phyloP scores from a whole-genome alignment of 495 filamentous ascomycete species.

The Jackrogersella multiformis region DNA sequence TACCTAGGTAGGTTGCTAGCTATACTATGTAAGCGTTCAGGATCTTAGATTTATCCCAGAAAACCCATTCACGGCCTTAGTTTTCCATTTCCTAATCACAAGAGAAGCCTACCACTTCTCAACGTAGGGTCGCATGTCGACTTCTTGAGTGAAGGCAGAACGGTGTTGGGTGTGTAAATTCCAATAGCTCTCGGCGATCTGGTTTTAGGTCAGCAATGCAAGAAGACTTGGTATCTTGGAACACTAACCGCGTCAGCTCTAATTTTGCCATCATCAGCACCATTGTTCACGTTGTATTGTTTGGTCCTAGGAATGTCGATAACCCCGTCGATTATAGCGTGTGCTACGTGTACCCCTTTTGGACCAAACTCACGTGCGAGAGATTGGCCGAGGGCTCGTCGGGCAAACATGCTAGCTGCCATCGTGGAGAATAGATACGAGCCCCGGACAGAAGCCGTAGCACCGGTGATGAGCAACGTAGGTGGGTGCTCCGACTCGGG shows the following conservation, averaged over 20 bases:
- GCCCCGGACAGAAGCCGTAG: conserved; percentile 81
- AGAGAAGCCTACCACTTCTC: conserved; percentile 69
- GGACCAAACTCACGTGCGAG: conserved; percentile 90
- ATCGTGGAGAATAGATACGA: conserved; percentile 76
- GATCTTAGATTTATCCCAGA: background rate
- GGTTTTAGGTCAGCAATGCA: conserved; percentile 16
- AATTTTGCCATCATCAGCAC: conserved; percentile 75
- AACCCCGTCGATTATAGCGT: conserved; percentile 86
- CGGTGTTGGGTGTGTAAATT: conserved; percentile 84
- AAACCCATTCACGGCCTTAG: background rate
- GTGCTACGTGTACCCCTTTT: conserved; percentile 86
- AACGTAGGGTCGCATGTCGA: conserved; percentile 81
- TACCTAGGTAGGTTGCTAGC: no score
- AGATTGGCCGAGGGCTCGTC: conserved; percentile 78
- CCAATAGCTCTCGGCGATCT: conserved; percentile 95
- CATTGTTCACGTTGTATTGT: conserved; percentile 64
- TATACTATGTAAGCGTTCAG: background rate
- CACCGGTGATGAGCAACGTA: conserved; percentile 86
- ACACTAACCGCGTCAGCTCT: conserved; percentile 79
- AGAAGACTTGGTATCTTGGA: background rate
- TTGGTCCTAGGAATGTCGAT: conserved; percentile 84
- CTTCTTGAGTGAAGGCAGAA: conserved; percentile 82
- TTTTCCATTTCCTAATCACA: background rate
- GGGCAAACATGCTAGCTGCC: conserved; percentile 82
- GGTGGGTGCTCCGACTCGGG: conserved; percentile 68